Evolutionary conservation across 306 rosid species (phyloP), one percentile per base, ranked within the genome.

Genomic region (Hippophae rhamnoides): DNA sequence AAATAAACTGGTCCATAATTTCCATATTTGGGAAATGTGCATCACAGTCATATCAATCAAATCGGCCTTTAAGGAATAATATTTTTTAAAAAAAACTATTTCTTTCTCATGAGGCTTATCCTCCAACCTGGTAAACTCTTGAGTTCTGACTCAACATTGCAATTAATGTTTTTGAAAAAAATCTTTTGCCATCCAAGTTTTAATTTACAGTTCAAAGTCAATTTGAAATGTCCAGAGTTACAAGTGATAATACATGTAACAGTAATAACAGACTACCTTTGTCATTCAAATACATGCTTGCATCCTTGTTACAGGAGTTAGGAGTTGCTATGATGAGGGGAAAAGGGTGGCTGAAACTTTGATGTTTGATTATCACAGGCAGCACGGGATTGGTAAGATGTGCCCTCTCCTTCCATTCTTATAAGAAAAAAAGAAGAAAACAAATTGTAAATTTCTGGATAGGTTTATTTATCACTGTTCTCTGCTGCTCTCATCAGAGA

Each of bases 341-440:
- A 93, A 93, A 72, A 95, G 97, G 65, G 99, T 93, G 65, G 97
- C 97, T 38, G 97, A 93, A 78, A 88, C 97, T 27, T 75, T 93
- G 82, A 88, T 93, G 97, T 93, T 88, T 74, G 99, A 93, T 73
- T 93, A 88, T 75, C 99, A 93, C 45, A 88, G 97, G 82, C 99
- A 92, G 77, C 99, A 92, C 60, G 99, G 95, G 52, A 55, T 92
- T 46, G 95, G 99, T 92, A 55, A 74, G 70, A 45, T 60, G 14
- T 12, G 13, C 47, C 43, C 9, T 8, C 7, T 47, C 8, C 7
- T 13, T 62, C n/a, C 48, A 27, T 31, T 3, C 46, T 23, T 56
- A 2, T 53, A 31, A 31, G 38, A 31, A 31, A 4, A 31, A 4
- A 31, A 31, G 38, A 31, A 31, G 38, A 31, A 31, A 31, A 38